Conservation (phyloP, 176 grass and related monocot species). For the Rhynchospora tenuis region DNA sequence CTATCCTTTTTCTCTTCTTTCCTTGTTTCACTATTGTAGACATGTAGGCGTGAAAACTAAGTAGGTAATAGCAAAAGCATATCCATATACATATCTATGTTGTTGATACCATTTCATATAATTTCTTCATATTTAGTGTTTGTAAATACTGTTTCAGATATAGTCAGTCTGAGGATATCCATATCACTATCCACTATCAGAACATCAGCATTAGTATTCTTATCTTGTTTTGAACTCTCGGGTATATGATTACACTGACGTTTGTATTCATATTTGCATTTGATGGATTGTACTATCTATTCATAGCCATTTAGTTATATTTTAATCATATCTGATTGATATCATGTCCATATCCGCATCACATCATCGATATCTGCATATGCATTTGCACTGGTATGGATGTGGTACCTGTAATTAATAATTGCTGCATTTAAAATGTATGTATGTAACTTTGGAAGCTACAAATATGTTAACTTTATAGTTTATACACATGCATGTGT, state of each 20-base stretch:
- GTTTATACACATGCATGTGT: not conserved
- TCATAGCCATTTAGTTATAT: not conserved
- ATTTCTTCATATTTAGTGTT: too few relatives aligned
- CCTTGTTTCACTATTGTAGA: not conserved
- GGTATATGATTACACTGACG: not conserved
- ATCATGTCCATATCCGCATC: not conserved
- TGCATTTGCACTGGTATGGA: not conserved
- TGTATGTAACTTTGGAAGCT: not conserved
- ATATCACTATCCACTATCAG: not conserved
- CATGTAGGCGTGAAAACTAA: not conserved
- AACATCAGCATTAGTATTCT: not conserved
- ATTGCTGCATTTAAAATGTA: not conserved
- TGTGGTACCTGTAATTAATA: not conserved
- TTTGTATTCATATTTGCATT: not conserved
- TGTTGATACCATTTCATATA: not conserved
- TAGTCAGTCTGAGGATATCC: not conserved
- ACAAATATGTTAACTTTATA: not conserved
- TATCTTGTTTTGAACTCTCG: not conserved
- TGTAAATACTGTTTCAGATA: too few relatives aligned
- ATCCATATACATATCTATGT: not conserved
- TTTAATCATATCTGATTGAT: not conserved
- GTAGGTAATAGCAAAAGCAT: not conserved
- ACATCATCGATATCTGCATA: not conserved
- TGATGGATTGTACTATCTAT: not conserved
- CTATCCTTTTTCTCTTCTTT: not conserved